Evolutionary conservation across 2,329 filamentous ascomycete genomes (phyloP), one percentile per base, ranked within the genome.

Genomic region (Colletotrichum magnum): DNA sequence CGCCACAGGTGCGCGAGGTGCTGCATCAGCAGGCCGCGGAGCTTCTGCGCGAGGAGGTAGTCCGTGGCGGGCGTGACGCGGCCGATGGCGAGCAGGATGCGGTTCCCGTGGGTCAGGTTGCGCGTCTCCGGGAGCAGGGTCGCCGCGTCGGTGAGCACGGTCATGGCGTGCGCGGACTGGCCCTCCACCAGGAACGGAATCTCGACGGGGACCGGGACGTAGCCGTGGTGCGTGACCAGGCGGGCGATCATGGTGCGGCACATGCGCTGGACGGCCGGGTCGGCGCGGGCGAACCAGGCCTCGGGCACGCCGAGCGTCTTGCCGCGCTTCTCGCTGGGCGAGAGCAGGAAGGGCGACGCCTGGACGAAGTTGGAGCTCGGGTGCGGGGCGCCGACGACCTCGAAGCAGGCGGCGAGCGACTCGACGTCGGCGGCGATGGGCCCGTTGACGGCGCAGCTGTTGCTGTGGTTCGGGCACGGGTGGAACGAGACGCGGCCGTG

Each of bases 101-200:
- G 88, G 79, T 91, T 93, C 0, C 89, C 84, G 0, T 88, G 80
- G 0, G 89, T 88, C 47, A 92, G 82, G 26, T 85, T 82, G 5
- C 78, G 74, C 0, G 85, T 80, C 15, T 89, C 77, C 3, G 83
- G 68, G 79, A 88, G 73, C 16, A 86, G 72, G 0, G 84, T 82
- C 1, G 84, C 79, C 1, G 79, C 85, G 50, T 95, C 92, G 7
- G 87, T 86, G 61, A 95, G 87, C 70, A 94, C 92, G 0, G 92
- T 93, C 70, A 95, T 79, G 24, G 91, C 90, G 77, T 95, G 93
- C 0, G 92, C 92, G 21, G 89, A 85, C 77, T 94, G 92, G 24
- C 90, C 92, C 73, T 93, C 87, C 12, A 84, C 75, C 1, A 89
- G 73, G 28, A 89, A 84, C 0, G 90, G 90, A 57, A 92, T 86